These are phyloP conservation scores for Ramichloridium luteum DNA, from an alignment of 2,329 filamentous ascomycete species.

Conservation along the genomic window DNA sequence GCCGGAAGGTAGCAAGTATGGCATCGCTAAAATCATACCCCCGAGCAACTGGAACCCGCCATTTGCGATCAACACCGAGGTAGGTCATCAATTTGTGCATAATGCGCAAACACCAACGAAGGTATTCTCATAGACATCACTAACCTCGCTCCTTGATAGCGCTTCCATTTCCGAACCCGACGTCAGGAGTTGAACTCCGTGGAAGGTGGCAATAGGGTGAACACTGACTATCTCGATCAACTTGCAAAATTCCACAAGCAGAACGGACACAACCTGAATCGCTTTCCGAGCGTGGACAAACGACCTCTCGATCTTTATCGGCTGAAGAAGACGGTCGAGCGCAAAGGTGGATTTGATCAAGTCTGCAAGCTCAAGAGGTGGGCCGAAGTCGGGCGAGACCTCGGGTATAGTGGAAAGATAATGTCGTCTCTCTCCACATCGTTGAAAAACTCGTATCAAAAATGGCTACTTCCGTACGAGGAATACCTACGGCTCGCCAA, in stretches of 20 bases:
- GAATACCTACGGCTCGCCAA: slow-evolving; percentile 85
- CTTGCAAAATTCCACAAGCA: slow-evolving; percentile 95
- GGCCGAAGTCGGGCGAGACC: slow-evolving; percentile 92
- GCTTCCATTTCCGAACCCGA: slow-evolving; percentile 91
- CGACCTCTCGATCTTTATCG: slow-evolving; percentile 91
- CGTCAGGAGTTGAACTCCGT: slow-evolving; percentile 96
- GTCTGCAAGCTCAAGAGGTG: slow-evolving; percentile 98
- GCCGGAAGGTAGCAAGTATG: slow-evolving; percentile 73
- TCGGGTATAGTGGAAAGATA: slow-evolving; percentile 98
- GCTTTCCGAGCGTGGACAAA: slow-evolving; percentile 94
- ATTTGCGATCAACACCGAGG: slow-evolving; percentile 95
- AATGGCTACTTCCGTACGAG: slow-evolving; percentile 94
- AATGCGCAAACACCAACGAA: not conserved
- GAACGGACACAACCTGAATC: slow-evolving; percentile 83
- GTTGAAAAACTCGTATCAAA: slow-evolving; percentile 93
- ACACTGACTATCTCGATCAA: slow-evolving; percentile 90
- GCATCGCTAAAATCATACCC: slow-evolving; percentile 90
- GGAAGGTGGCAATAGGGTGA: slow-evolving; percentile 93
- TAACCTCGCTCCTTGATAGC: slow-evolving; percentile 41
- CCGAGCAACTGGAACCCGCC: slow-evolving; percentile 88
- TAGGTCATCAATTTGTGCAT: slow-evolving; percentile 34
- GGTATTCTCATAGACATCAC: slow-evolving; percentile 1
- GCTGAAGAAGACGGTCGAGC: slow-evolving; percentile 91
- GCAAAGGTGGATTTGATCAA: slow-evolving; percentile 84
- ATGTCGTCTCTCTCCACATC: slow-evolving; percentile 98